Base-by-base conservation (phyloP, 148 eudicot species). In the Camellia lanceoleosa region DNA sequence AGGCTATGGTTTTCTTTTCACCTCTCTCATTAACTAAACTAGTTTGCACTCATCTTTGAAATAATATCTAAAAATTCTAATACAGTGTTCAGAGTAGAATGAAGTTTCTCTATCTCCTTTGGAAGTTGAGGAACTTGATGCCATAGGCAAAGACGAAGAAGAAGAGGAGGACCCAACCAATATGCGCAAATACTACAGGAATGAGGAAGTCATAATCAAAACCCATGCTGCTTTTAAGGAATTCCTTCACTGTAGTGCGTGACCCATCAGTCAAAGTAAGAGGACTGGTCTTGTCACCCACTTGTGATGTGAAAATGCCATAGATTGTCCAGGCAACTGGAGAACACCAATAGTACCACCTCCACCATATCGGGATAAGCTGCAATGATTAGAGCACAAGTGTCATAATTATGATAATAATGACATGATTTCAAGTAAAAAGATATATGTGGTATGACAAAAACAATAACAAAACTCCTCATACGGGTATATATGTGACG, bases 161-260 rank as follows among this genome's bases (percentile, higher is more conserved):
- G 72, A 68, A 68, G 72, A 68, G 72, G 20, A 68, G 52, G 8
- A 68, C 72, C 72, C 72, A 68, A 12, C 72, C 72, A 68, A 68
- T 23, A 43, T 68, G 72, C 8, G 72, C 72, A 44, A 68, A 42
- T 4, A 68, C 52, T 13, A 68, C 8, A 42, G 72, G 52, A 5
- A 68, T 20, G 44, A 68, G 51, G 72, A 68, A 68, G 52, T 44
- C 72, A 43, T 42, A 16, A 9, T 67, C 71, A 6, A 9, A 67
- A 42, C 71, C 71, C 71, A 67, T 3, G 71, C 11, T 8, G 3
- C 3, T 15, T 42, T 67, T 67, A 42, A 67, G 71, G 71, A 67
- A 67, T 38, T 8, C 47, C 0, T 67, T 7, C 46, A 67, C 71
- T 10, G 46, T 3, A 3, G 38, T 38, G 38, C 1, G 0, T 30